phyloP scores from a whole-genome alignment of 345 rosid species.

The Erysimum cheiranthoides region DNA sequence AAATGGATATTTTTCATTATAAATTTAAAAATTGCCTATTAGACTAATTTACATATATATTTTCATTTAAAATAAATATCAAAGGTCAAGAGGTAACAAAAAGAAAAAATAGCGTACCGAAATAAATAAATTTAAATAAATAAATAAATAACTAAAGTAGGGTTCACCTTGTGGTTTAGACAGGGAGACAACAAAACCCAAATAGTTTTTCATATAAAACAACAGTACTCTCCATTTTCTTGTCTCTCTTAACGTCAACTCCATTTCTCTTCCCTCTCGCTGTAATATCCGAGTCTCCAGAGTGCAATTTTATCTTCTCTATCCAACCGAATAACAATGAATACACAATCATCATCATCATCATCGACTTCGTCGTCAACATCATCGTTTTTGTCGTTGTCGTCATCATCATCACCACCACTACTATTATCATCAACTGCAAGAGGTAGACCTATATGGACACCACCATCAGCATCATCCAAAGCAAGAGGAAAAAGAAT shows the following conservation, averaged over 20 bases:
- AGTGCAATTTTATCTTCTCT: not conserved
- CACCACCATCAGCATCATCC: not conserved
- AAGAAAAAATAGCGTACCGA: not conserved
- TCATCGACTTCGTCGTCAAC: not conserved
- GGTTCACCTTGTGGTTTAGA: not conserved
- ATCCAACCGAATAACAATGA: not conserved
- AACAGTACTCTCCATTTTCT: not conserved
- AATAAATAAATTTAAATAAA: not conserved
- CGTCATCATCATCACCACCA: not conserved
- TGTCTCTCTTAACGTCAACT: not conserved
- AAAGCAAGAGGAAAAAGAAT: not conserved
- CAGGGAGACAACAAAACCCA: not conserved
- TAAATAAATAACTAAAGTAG: not conserved
- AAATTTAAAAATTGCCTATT: not conserved
- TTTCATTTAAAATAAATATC: not conserved
- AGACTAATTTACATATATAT: not conserved
- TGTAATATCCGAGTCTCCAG: not conserved
- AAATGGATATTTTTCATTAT: not conserved
- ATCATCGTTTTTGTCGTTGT: not conserved
- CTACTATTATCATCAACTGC: not conserved
- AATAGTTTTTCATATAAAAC: not conserved
- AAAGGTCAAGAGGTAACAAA: not conserved
- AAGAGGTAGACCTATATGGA: not conserved
- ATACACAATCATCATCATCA: not conserved
- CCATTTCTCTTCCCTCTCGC: not conserved